A percentile compares a stretch with the other conserved stretches of the same genome.
These are phyloP conservation scores for Rhytidhysteron rufulum DNA, from an alignment of 2,329 filamentous ascomycete genomes.

Conservation along the genomic window DNA sequence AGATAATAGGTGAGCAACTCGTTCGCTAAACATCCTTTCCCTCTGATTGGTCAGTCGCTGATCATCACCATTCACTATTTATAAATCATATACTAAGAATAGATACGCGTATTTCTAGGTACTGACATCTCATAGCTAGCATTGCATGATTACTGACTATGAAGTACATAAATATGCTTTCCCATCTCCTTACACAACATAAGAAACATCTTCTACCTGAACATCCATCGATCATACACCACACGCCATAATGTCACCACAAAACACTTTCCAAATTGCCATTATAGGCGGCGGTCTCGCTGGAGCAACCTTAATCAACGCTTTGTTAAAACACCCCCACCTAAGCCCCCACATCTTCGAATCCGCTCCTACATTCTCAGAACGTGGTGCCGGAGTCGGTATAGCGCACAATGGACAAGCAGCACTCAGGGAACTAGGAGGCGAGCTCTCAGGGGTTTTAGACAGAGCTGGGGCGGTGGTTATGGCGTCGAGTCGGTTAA, in stretches of 20 bases:
- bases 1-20: no score
- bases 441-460: slow-evolving; percentile 2
- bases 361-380: slow-evolving; percentile 23
- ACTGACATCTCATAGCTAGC: no score
- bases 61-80: no score
- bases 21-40: no score
- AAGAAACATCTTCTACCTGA: no score
- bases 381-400: slow-evolving; percentile 39
- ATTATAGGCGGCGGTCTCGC: slow-evolving; percentile 39
- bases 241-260: not conserved
- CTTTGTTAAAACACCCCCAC: slow-evolving; percentile 30
- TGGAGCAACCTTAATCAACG: slow-evolving; percentile 35
- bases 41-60: no score
- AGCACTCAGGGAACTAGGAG: slow-evolving; percentile 6
- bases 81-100: no score
- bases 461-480: slow-evolving; percentile 11
- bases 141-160: no score
- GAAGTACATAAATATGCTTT: no score
- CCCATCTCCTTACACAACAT: no score
- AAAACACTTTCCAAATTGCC: slow-evolving; percentile 6
- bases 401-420: slow-evolving; percentile 35
- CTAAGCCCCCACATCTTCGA: slow-evolving; percentile 39
- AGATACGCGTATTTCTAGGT: no score
- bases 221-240: no score
- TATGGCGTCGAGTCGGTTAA: slow-evolving; percentile 9